phyloP scores from a whole-genome alignment of 2,329 filamentous ascomycete species.

The Fusarium bactridioides region DNA sequence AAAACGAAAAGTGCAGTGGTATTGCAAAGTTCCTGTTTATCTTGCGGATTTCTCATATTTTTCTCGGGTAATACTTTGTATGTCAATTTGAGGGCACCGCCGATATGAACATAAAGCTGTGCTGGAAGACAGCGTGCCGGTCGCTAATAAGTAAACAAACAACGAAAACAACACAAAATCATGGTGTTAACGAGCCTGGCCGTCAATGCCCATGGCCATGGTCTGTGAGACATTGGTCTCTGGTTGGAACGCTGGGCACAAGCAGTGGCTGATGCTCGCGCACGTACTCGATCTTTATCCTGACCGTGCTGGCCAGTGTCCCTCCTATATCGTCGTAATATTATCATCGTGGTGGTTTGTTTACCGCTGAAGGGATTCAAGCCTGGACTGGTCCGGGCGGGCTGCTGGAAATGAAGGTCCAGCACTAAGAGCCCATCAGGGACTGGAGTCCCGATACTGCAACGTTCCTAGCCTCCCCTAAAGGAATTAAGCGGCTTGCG shows the following conservation, averaged over 20 bases:
- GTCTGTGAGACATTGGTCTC: slow-evolving; percentile 35
- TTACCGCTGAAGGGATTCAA: slow-evolving; percentile 17
- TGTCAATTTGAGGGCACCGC: background rate
- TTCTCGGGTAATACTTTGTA: background rate
- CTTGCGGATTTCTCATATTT: background rate
- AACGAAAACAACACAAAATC: slow-evolving; percentile 28
- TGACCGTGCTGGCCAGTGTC: slow-evolving; percentile 15
- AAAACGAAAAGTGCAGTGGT: background rate
- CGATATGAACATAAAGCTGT: slow-evolving; percentile 6
- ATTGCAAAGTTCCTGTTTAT: background rate
- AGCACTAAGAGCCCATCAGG: slow-evolving; percentile 26
- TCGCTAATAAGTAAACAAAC: slow-evolving; percentile 38
- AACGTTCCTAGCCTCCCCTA: slow-evolving; percentile 8
- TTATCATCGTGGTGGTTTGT: slow-evolving; percentile 13
- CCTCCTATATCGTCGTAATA: slow-evolving; percentile 3
- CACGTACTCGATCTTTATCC: slow-evolving; percentile 24
- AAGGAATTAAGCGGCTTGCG: slow-evolving; percentile 35
- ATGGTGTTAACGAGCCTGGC: slow-evolving; percentile 11
- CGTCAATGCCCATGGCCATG: slow-evolving; percentile 22
- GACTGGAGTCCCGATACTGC: slow-evolving; percentile 28
- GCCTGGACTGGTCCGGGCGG: slow-evolving; percentile 29
- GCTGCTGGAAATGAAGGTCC: slow-evolving; percentile 36
- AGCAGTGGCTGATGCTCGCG: slow-evolving; percentile 26
- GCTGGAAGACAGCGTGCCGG: slow-evolving; percentile 15
- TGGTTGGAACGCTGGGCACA: slow-evolving; percentile 28